Conservation (phyloP, 78 protist species). For the Chrysochromulina parva region DNA sequence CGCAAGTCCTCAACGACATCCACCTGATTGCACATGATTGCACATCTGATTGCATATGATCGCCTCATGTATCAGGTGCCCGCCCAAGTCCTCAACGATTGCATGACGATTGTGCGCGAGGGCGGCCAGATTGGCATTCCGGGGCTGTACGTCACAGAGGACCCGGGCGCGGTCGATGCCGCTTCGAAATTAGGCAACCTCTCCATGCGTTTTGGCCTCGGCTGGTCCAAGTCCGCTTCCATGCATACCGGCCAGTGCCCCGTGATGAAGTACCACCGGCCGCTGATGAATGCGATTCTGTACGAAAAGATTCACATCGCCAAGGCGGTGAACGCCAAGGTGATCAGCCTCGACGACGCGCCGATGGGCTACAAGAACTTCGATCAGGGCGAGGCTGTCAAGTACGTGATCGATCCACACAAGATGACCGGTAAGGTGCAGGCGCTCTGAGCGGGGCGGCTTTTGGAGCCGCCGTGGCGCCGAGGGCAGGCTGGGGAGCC, state of each 20-base stretch:
- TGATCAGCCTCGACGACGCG: neutral
- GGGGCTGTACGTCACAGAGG: conserved; percentile 1
- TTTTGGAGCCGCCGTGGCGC: too few relatives aligned
- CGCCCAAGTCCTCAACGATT: conserved; percentile 6
- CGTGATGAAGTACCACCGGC: neutral
- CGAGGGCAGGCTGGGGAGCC: too few relatives aligned
- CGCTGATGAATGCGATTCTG: neutral
- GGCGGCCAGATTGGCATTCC: neutral
- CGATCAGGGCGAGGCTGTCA: neutral
- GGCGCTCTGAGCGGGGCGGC: too few relatives aligned
- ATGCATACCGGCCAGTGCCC: conserved; percentile 11
- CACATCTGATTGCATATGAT: too few relatives aligned
- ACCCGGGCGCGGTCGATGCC: neutral
- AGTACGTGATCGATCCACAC: conserved; percentile 13
- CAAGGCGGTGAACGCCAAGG: neutral
- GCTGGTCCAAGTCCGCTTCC: neutral
- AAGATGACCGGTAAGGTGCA: neutral
- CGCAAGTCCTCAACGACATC: neutral
- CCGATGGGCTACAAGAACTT: neutral
- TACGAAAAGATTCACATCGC: neutral
- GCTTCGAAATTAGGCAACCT: neutral
- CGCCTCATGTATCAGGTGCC: neutral
- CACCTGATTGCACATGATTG: too few relatives aligned
- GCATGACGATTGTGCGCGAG: neutral
- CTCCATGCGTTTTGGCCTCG: neutral